These are phyloP conservation scores for Arachnomyces sp. DNA, from an alignment of 2,329 filamentous ascomycete species.

Conservation along the genomic window DNA sequence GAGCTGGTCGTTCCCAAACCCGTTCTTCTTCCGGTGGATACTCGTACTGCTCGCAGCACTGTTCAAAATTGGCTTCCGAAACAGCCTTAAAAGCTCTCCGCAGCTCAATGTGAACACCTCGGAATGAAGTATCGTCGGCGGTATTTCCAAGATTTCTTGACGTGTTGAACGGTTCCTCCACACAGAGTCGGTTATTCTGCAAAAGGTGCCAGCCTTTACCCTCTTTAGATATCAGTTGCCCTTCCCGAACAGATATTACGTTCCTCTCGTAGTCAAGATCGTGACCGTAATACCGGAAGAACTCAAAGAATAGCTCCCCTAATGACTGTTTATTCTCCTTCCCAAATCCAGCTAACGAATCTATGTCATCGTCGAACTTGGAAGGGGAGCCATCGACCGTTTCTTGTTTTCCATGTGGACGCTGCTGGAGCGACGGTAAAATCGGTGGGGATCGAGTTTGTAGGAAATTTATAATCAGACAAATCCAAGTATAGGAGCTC, in stretches of 20 bases:
- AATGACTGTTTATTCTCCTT: slow-evolving; percentile 70
- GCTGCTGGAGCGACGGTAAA: slow-evolving; percentile 74
- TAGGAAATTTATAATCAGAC: slow-evolving; percentile 92
- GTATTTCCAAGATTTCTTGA: slow-evolving; percentile 89
- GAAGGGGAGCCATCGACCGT: slow-evolving; percentile 59
- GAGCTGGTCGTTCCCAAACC: slow-evolving; percentile 48
- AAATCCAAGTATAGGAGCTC: slow-evolving; percentile 99
- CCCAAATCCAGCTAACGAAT: slow-evolving; percentile 65
- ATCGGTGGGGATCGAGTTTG: slow-evolving; percentile 79
- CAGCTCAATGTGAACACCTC: slow-evolving; percentile 81
- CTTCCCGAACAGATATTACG: slow-evolving; percentile 77
- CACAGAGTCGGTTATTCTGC: slow-evolving; percentile 76
- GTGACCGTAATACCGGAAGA: slow-evolving; percentile 90
- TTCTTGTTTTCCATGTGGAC: slow-evolving; percentile 42
- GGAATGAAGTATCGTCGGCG: slow-evolving; percentile 88
- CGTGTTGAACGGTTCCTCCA: slow-evolving; percentile 94
- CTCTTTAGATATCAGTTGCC: slow-evolving; percentile 66
- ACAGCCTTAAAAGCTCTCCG: slow-evolving; percentile 80
- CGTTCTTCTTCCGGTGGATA: slow-evolving; percentile 73
- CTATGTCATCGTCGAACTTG: slow-evolving; percentile 77
- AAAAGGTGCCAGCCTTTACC: slow-evolving; percentile 82
- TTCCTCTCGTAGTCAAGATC: slow-evolving; percentile 82
- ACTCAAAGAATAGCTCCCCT: slow-evolving; percentile 83
- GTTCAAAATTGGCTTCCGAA: slow-evolving; percentile 65
- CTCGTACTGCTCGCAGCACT: slow-evolving; percentile 79